Percentiles rank a stretch among this genome's conserved stretches.
These are phyloP conservation scores for Fragaria ananassa DNA, from an alignment of 306 rosid species.

Conservation along the genomic window DNA sequence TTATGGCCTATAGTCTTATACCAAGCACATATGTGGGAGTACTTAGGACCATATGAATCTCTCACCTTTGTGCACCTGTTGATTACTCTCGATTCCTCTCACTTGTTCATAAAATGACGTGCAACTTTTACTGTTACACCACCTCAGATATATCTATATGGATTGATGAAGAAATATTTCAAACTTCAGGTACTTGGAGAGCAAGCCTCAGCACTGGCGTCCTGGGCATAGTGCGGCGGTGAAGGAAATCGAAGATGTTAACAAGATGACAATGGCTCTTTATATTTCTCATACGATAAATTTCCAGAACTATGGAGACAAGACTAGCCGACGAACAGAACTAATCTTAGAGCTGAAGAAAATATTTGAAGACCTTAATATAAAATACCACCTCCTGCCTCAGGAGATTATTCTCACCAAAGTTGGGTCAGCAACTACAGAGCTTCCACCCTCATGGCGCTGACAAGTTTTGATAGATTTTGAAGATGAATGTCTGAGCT, in stretches of 20 bases:
- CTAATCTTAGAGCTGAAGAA: conserved; percentile 75
- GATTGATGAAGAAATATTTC: not conserved
- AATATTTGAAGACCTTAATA: conserved; percentile 61
- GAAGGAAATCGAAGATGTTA: conserved; percentile 62
- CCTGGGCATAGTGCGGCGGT: conserved; percentile 51
- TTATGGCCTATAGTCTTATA: not conserved
- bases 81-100: not conserved
- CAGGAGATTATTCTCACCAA: conserved; percentile 58
- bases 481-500: not conserved
- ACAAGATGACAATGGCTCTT: conserved; percentile 62
- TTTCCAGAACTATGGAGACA: conserved; percentile 69
- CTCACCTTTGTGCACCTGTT: not conserved
- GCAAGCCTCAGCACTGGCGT: conserved; percentile 76
- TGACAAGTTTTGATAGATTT: not conserved
- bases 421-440: conserved; percentile 31
- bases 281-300: conserved; percentile 70
- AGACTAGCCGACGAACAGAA: conserved; percentile 61
- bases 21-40: not conserved
- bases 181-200: conserved; percentile 65
- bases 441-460: conserved; percentile 24
- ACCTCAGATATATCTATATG: not conserved
- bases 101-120: not conserved
- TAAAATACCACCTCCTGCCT: conserved; percentile 65
- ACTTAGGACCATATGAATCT: not conserved
- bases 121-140: not conserved